Evolutionary conservation across 73 alveolate genomes (phyloP), one percentile per base, ranked within the genome.

Genomic region (Stentor roeselii): DNA sequence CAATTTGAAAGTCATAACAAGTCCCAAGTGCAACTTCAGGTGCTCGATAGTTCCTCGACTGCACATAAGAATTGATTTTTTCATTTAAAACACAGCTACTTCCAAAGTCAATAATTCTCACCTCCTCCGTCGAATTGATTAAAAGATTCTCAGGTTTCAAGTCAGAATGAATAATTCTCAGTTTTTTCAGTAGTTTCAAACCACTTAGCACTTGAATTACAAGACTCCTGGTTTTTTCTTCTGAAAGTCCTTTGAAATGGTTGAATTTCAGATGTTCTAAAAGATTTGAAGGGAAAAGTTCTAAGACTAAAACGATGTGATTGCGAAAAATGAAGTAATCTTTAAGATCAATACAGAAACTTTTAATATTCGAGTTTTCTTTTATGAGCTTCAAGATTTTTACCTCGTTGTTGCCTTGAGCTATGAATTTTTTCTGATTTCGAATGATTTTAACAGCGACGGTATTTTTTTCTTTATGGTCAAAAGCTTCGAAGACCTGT

Each of bases 1-100:
- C 98, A 42, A 93, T 92, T 58, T 85, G 88, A 86, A 83, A 78
- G 21, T 83, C 84, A 86, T 93, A 88, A 27, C 60, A 35, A 0
- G 84, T 86, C n/a, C 98, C 98, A 60, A 95, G 92, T n/a, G 93
- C 78, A 4, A 94, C 61, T 60, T 95, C 97, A 4, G 98, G 99
- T 3, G 99, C 97, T 84, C 98, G 76, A 84, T 93, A 95, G 42
- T 85, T 90, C 42, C 98, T 78, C n/a, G 93, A 82, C 4, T 87
- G 67, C 4, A 92, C 89, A 90, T 92, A 92, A 1, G 96, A 84
- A n/a, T 37, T 36, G n/a, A 60, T 36, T 21, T 60, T 60, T 3
- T 60, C 76, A 60, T 37, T 60, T 1, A 6, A 59, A 6, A 11
- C n/a, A 60, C 74, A 60, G 3, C 82, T 36, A 3, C 75, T 35